Base-by-base conservation (phyloP, 2,329 filamentous ascomycete genomes). In the Corinectria fuckeliana region DNA sequence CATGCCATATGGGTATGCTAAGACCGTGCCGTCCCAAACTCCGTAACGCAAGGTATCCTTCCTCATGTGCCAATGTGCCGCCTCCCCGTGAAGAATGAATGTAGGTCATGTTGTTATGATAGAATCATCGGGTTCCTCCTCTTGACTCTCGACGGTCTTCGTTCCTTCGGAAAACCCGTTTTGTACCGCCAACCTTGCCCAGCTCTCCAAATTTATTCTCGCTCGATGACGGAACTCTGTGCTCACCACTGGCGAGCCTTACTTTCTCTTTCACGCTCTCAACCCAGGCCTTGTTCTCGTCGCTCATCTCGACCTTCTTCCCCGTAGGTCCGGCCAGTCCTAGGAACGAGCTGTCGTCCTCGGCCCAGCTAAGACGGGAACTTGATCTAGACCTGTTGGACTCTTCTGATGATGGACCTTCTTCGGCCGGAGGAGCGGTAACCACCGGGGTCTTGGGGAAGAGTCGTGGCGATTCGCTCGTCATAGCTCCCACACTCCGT, bases 201-300 rank as follows among this genome's bases (percentile, higher is more conserved):
- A 93, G 76, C 64, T 92, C 88, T 18, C 88, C 88, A 74, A 92
- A 91, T 71, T 60, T 60, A 14, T 66, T 45, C n/a, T 45, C 56
- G 21, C 66, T 64, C n/a, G 70, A 50, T 32, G 64, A 71, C 16
- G 76, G 69, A 18, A 74, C 63, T 50, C 75, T 76, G 47, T 76
- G 77, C 72, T 87, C 87, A 56, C 85, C 85, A 70, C 88, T 91
- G 60, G 87, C 90, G 45, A 88, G 82, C 59, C 89, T 85, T 38
- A 93, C 91, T 71, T 91, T 90, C 70, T 91, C 89, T 77, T 92
- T 89, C 79, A 95, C 90, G 62, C 88, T 91, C 74, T 93, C 89
- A 9, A 95, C 90, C 91, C 91, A 95, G 36, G 88, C 87, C 58
- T 87, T 82, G 71, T 89, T 91, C 75, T 93, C 88, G 55, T 88